Conservation (phyloP, 2,329 filamentous ascomycete genomes). For the Botrytis porri region DNA sequence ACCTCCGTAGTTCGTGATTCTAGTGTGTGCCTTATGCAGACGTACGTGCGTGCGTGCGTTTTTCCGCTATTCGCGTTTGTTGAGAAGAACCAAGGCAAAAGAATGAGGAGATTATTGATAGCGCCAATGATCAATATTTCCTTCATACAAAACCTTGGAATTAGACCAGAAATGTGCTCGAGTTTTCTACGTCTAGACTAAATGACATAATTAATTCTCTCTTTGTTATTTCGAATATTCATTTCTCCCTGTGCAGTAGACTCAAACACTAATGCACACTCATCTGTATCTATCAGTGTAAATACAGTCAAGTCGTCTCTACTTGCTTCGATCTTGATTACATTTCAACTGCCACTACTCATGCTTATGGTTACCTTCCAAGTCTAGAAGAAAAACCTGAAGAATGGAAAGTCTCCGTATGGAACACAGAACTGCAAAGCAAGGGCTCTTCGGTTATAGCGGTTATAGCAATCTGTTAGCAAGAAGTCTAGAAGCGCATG, state of each 20-base stretch:
- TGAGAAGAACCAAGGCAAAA: not conserved
- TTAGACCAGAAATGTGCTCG: not conserved
- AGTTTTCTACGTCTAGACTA: not conserved
- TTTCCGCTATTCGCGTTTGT: not conserved
- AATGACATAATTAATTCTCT: not conserved
- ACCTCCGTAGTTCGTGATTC: not conserved
- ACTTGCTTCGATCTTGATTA: not conserved
- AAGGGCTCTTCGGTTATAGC: not conserved
- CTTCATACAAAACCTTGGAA: not conserved
- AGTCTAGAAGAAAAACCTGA: not conserved
- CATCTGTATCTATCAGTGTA: not conserved
- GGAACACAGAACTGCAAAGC: not conserved
- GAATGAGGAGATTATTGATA: not conserved
- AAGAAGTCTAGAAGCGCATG: not conserved
- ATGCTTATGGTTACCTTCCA: not conserved
- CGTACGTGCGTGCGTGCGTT: not conserved
- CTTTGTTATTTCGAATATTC: not conserved
- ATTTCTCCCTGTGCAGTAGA: not conserved
- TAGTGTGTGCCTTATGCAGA: not conserved
- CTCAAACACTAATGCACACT: not conserved
- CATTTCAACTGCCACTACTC: slow-evolving; percentile 1
- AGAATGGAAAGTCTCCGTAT: not conserved
- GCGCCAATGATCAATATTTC: not conserved
- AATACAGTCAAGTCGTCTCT: not conserved
- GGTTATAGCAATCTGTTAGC: not conserved